Base-by-base conservation (phyloP, 2,329 filamentous ascomycete species). In the Phialophora macrospora region DNA sequence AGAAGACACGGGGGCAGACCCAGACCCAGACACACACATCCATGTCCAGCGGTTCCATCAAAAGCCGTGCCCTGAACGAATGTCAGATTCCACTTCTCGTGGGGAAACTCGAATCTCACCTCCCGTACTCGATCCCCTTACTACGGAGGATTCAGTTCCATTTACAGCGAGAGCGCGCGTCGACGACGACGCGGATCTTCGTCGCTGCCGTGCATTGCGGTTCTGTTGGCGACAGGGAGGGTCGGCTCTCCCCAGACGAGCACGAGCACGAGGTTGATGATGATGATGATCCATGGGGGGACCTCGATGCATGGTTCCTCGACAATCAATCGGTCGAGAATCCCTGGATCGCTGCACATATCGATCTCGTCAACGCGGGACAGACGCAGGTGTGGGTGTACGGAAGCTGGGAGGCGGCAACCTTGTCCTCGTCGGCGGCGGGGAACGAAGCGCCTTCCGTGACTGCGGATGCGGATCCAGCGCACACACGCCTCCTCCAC, bases 381-480 rank as follows among this genome's bases (percentile, higher is more conserved):
- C 76, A 79, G 62, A 80, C 79, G n/a, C 79, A 81, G 64, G 72
- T 79, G 22, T 73, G 76, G 71, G 30, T 79, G 20, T 81, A 79
- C 63, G 79, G 77, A 26, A 80, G 75, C 61, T 74, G 80, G 3
- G 79, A 81, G 66, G 26, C 38, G 17, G 30, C 30, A 2, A 1
- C 30, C 8, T 9, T 9, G 30, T 32, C 30, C 8, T 14, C 12
- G 34, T 17, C 34, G 12, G 4, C 38, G 1, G 8, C 38, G 38
- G 38, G 38, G 4, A 41, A 41, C n/a, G 38, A n/a, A 6, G 38
- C 12, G 32, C 2, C 9, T 12, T 34, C 3, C 12, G 12, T 12
- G 32, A 9, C 2, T 9, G 30, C 30, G 30, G 38, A 41, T 41
- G 14, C 38, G 7, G 4, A 41, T 41, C 12, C 17, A 7, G 26